A percentile compares a stretch with the other conserved stretches of the same genome.
These are phyloP conservation scores for Lachnellula arida DNA, from an alignment of 2,329 filamentous ascomycete species.

Conservation along the genomic window DNA sequence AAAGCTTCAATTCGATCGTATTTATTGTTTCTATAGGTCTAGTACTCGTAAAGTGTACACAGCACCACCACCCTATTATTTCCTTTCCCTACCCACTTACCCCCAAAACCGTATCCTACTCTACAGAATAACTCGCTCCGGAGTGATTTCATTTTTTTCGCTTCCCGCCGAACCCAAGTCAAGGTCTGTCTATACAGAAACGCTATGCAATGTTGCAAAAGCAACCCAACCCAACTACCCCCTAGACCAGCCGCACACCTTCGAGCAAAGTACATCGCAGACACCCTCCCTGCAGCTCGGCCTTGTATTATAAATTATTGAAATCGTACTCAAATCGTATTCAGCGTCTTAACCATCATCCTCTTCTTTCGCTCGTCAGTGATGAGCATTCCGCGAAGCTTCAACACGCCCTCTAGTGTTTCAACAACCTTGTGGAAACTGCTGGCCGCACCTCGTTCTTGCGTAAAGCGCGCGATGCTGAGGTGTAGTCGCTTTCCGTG, in stretches of 20 bases:
- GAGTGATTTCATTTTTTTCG: background rate
- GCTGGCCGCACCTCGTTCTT: slow-evolving; percentile 86
- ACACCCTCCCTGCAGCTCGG: background rate
- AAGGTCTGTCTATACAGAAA: background rate
- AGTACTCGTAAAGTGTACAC: background rate
- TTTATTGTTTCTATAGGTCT: too few relatives aligned
- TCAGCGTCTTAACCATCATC: slow-evolving; percentile 68
- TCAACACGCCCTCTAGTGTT: slow-evolving; percentile 66
- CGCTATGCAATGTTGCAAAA: background rate
- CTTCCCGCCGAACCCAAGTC: background rate
- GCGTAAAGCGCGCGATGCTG: slow-evolving; percentile 78
- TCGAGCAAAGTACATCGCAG: background rate
- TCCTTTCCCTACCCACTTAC: background rate
- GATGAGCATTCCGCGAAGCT: slow-evolving; percentile 61
- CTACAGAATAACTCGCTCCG: background rate
- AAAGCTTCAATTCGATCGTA: too few relatives aligned
- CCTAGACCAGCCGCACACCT: background rate
- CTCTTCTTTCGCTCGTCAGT: slow-evolving; percentile 60
- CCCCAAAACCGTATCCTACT: background rate
- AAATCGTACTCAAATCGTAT: slow-evolving; percentile 4
- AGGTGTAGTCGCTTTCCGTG: slow-evolving; percentile 73
- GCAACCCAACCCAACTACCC: background rate
- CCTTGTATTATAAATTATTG: background rate
- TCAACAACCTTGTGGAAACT: slow-evolving; percentile 83
- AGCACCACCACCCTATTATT: background rate